These are phyloP conservation scores for Stephania japonica DNA, from an alignment of 164 flowering plant genomes.

Conservation along the genomic window DNA sequence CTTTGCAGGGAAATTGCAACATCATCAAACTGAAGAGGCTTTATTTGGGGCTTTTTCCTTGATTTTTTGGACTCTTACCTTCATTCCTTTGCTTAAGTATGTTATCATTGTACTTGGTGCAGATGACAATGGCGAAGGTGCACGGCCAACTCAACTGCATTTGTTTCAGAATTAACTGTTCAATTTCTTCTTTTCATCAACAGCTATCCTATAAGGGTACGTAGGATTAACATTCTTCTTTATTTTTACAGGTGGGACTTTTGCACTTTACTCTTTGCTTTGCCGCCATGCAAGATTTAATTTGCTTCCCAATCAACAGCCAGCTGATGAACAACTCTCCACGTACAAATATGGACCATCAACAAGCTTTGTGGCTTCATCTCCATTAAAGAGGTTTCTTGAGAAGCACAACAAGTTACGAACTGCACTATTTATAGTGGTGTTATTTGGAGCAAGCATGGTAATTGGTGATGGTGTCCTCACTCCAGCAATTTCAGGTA, in stretches of 20 bases:
- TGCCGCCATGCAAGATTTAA: conserved; percentile 58
- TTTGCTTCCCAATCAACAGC: conserved; percentile 64
- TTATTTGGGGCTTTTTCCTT: conserved; percentile 67
- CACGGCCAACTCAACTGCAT: not conserved
- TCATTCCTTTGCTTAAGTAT: conserved; percentile 61
- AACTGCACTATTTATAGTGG: conserved; percentile 44
- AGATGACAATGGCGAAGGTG: conserved; percentile 81
- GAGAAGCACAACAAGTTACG: conserved; percentile 50
- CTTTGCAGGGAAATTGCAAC: conserved; percentile 39
- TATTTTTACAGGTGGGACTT: conserved; percentile 49
- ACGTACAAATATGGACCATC: conserved; percentile 33
- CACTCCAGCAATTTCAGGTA: conserved; percentile 72
- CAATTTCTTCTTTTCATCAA: too few species aligned
- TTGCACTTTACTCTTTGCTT: conserved; percentile 63
- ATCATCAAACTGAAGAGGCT: conserved; percentile 44
- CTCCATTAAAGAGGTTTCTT: conserved; percentile 37
- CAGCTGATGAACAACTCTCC: conserved; percentile 69
- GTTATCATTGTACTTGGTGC: conserved; percentile 49
- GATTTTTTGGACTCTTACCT: conserved; percentile 70
- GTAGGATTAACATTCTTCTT: conserved; percentile 10
- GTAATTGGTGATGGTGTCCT: conserved; percentile 48
- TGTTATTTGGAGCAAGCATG: conserved; percentile 59
- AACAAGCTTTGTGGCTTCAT: conserved; percentile 17
- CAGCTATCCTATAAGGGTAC: too few species aligned
- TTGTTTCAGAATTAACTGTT: too few species aligned